Conservation (phyloP, 192 early-diverging fungal species). For the Linnemannia zychae region DNA sequence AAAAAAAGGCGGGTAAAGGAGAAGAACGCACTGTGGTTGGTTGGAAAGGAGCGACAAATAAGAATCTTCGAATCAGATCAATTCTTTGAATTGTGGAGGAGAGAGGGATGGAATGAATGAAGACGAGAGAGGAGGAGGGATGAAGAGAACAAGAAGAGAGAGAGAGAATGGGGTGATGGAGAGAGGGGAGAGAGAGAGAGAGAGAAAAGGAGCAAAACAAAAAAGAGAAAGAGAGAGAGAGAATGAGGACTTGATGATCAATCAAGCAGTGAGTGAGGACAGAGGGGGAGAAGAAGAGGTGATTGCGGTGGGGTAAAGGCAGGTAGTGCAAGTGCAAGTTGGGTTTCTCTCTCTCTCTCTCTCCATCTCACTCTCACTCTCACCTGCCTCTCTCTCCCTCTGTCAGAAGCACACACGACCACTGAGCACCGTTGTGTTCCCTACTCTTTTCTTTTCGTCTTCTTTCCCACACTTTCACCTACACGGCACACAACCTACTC, state of each 20-base stretch:
- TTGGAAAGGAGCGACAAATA: not conserved
- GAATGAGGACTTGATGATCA: not conserved
- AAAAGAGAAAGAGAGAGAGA: not conserved
- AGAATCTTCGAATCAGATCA: slow-evolving; percentile 5
- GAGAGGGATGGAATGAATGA: not conserved
- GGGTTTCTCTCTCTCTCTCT: not conserved
- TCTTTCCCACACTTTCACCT: too few species aligned
- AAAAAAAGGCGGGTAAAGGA: not conserved
- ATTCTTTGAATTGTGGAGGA: not conserved
- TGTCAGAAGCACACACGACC: too few species aligned
- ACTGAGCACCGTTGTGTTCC: too few species aligned
- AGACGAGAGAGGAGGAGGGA: not conserved
- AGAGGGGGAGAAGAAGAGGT: too few species aligned
- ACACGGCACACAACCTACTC: too few species aligned
- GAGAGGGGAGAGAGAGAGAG: not conserved
- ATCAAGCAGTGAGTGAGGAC: not conserved
- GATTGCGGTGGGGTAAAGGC: too few species aligned
- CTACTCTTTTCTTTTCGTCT: too few species aligned
- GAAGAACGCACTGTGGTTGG: not conserved
- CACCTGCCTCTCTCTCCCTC: not conserved
- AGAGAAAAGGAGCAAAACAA: slow-evolving; percentile 18
- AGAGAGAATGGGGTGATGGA: not conserved
- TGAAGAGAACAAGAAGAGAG: not conserved
- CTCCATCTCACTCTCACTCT: not conserved
- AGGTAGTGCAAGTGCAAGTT: too few species aligned